Percentiles rank a stretch among this genome's conserved stretches.
phyloP scores from a whole-genome alignment of 1,139 yeast species.

The Lodderomyces elongisporus region DNA sequence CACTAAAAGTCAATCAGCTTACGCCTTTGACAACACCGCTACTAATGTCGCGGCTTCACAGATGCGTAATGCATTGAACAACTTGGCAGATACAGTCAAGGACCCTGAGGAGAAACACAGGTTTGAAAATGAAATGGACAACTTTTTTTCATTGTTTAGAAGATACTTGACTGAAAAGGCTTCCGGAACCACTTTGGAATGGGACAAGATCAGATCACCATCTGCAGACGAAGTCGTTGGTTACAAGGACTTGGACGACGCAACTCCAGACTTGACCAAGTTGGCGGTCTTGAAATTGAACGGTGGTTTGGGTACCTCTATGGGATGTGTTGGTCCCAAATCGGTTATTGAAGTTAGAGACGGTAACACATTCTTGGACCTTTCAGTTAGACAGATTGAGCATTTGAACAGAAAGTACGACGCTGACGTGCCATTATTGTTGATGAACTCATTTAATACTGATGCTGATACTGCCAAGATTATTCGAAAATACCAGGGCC shows the following conservation, averaged over 20 bases:
- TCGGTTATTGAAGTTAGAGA: conserved; percentile 97
- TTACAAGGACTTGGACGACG: conserved; percentile 48
- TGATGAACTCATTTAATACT: conserved; percentile 98
- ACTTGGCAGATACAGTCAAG: conserved; percentile 73
- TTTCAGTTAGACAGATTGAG: conserved; percentile 95
- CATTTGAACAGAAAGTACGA: conserved; percentile 86
- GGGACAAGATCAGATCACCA: conserved; percentile 97
- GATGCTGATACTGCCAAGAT: conserved; percentile 93
- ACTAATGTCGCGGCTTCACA: conserved; percentile 96
- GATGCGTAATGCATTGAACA: conserved; percentile 94
- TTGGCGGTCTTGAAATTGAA: conserved; percentile 93
- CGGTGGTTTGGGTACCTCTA: conserved; percentile 98
- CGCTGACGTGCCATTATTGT: conserved; percentile 89
- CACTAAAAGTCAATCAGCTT: conserved; percentile 67
- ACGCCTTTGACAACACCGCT: conserved; percentile 94
- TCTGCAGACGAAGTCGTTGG: conserved; percentile 80
- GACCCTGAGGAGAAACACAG: conserved; percentile 51
- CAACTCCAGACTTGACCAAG: conserved; percentile 57
- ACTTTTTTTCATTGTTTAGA: conserved; percentile 88
- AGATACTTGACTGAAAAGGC: conserved; percentile 90
- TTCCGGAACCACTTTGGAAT: conserved; percentile 74
- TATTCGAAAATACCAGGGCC: conserved; percentile 95
- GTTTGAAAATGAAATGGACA: conserved; percentile 92
- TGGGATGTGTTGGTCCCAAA: conserved; percentile 99
- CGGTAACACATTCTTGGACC: conserved; percentile 93